Evolutionary conservation across 768 basidiomycete species (phyloP).

Genomic region (Mycena pura): DNA sequence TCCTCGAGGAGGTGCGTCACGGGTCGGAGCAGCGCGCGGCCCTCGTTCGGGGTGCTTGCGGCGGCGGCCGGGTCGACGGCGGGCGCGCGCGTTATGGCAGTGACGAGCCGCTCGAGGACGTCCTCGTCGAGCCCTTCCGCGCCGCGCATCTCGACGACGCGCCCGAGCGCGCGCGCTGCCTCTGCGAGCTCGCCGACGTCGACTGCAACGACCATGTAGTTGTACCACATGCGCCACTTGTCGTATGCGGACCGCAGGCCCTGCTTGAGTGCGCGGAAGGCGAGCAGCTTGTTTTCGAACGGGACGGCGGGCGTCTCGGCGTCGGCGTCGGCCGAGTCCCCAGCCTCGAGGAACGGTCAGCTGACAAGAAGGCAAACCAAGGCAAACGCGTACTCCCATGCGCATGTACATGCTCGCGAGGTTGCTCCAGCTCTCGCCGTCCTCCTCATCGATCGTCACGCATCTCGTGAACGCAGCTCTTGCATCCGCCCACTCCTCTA

Average conservation of each 20-base stretch:
- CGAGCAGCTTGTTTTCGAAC: slow-evolving; percentile 82
- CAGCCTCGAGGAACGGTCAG: neutral
- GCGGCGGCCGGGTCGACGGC: slow-evolving; percentile 36
- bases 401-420: slow-evolving; percentile 93
- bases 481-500: slow-evolving; percentile 85
- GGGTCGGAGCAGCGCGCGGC: slow-evolving; percentile 67
- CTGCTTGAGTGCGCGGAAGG: slow-evolving; percentile 91
- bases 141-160: slow-evolving; percentile 81
- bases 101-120: slow-evolving; percentile 88
- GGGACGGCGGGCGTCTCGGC: slow-evolving; percentile 45
- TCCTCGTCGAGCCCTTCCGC: slow-evolving; percentile 79
- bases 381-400: slow-evolving; percentile 54
- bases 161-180: slow-evolving; percentile 80
- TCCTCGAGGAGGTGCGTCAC: slow-evolving; percentile 78
- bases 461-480: slow-evolving; percentile 85
- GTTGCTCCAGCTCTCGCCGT: slow-evolving; percentile 98
- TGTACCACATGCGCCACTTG: slow-evolving; percentile 98
- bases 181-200: slow-evolving; percentile 94
- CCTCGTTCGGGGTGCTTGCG: slow-evolving; percentile 61
- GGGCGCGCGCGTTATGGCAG: slow-evolving; percentile 74
- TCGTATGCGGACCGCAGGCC: slow-evolving; percentile 85
- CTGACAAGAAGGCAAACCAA: slow-evolving; percentile 12
- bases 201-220: slow-evolving; percentile 93
- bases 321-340: slow-evolving; percentile 27
- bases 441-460: slow-evolving; percentile 92